These are phyloP conservation scores for Tetrahymena malaccensis DNA, from an alignment of 73 alveolate species.

Conservation along the genomic window DNA sequence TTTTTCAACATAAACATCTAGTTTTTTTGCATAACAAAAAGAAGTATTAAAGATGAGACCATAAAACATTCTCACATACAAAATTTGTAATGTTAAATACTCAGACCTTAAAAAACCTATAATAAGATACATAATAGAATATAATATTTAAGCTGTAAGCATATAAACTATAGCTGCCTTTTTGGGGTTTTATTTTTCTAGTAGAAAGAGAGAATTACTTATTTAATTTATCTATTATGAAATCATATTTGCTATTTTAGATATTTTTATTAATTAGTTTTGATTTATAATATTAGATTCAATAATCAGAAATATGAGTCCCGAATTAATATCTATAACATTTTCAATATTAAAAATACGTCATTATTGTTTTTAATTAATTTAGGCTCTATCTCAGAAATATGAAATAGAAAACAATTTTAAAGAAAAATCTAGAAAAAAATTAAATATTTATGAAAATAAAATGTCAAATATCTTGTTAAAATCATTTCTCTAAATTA, in stretches of 20 bases:
- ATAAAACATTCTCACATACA: background rate
- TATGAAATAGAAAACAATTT: background rate
- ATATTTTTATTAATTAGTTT: too few species aligned
- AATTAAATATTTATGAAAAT: too few species aligned
- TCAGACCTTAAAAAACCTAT: background rate
- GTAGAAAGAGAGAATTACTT: background rate
- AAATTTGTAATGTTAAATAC: background rate
- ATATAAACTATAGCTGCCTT: background rate
- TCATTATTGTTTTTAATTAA: background rate
- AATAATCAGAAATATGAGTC: background rate
- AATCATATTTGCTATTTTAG: background rate
- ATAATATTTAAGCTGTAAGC: background rate
- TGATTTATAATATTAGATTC: background rate
- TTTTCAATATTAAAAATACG: background rate
- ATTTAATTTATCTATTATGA: background rate
- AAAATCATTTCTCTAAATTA: too few species aligned
- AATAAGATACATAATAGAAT: background rate
- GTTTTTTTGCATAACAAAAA: background rate
- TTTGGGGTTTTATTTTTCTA: background rate
- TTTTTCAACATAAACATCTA: background rate
- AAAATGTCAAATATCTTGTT: too few species aligned
- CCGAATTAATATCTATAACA: background rate
- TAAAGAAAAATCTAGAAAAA: background rate
- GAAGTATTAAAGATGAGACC: background rate
- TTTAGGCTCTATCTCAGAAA: too few species aligned